Base-by-base conservation (phyloP, 1,284 basidiomycete genomes). In the Heliocybe sulcata region DNA sequence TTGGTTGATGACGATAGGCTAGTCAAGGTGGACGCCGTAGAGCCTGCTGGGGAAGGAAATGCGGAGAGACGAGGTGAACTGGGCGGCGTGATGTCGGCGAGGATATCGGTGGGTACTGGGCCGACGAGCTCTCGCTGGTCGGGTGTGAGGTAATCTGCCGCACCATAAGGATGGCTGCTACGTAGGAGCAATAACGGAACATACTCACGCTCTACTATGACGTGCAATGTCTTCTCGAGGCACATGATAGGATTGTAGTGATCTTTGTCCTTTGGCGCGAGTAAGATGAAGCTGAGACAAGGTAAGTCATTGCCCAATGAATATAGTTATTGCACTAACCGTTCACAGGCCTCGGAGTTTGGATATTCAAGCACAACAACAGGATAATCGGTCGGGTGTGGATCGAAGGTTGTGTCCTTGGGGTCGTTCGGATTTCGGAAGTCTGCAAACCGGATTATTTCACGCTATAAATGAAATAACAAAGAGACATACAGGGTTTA, bases 241-340 rank as follows among this genome's bases (percentile, higher is more conserved):
- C 85, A 85, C 73, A 84, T 77, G 55, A 90, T 82, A 14, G 88
- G 88, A 64, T 86, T 85, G 65, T 90, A 90, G 62, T 89, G 86
- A 61, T 91, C 86, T 60, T 81, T 81, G 71, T 91, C 88, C 64
- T 83, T 88, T 19, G 88, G 88, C 45, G 75, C 80, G 49, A 89
- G 76, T 55, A 90, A 74, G 56, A 87, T 75, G 69, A 82, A 90
- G 64, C 87, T 90, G 51, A 27, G 35, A 19, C 35, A 58, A 26
- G 11, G 35, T 10, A 55, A 45, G 38, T 55, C 20, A 35, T 55
- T 55, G 12, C 33, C 53, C 38, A 12, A 10, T 4, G 54, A 22
- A 56, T 25, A 56, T 51, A 52, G 50, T 54, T 12, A 45, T 19
- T 33, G 48, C 22, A 71, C 72, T 57, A 57, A 85, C 85, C 74